Conservation (phyloP, 345 rosid genomes). For the Cardamine occulta region DNA sequence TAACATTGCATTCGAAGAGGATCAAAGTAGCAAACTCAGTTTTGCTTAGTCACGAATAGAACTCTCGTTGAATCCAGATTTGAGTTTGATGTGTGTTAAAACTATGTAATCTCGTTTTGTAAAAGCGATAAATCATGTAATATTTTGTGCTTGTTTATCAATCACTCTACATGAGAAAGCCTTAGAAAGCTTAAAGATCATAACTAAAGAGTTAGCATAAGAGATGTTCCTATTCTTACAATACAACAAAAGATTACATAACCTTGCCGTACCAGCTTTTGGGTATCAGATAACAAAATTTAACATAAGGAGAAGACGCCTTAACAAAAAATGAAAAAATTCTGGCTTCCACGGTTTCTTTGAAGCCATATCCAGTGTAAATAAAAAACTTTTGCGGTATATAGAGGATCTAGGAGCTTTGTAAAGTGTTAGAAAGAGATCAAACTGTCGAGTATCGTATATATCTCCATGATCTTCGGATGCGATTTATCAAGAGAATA, state of each 20-base stretch:
- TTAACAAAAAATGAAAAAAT: no score
- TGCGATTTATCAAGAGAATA: slow-evolving; percentile 67
- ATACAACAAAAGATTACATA: slow-evolving; percentile 2
- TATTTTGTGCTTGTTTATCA: not conserved
- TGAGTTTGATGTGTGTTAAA: slow-evolving; percentile 12
- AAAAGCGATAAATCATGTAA: slow-evolving; percentile 13
- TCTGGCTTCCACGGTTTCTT: no score
- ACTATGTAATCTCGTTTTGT: slow-evolving; percentile 7
- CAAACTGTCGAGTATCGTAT: slow-evolving; percentile 51
- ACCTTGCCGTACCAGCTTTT: not conserved
- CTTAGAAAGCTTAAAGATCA: not conserved
- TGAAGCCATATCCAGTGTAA: no score
- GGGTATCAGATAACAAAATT: not conserved
- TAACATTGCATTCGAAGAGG: slow-evolving; percentile 52
- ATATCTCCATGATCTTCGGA: slow-evolving; percentile 60
- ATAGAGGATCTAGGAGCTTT: not conserved
- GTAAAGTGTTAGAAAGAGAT: slow-evolving; percentile 12
- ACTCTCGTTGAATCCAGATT: slow-evolving; percentile 36
- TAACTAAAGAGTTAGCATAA: not conserved
- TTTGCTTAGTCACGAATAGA: slow-evolving; percentile 48
- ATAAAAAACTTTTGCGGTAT: no score
- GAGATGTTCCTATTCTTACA: not conserved
- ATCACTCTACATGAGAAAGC: not conserved
- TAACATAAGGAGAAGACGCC: not conserved
- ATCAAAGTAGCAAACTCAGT: slow-evolving; percentile 47